Conservation (phyloP, 768 basidiomycete species). For the Mycena vitilis region DNA sequence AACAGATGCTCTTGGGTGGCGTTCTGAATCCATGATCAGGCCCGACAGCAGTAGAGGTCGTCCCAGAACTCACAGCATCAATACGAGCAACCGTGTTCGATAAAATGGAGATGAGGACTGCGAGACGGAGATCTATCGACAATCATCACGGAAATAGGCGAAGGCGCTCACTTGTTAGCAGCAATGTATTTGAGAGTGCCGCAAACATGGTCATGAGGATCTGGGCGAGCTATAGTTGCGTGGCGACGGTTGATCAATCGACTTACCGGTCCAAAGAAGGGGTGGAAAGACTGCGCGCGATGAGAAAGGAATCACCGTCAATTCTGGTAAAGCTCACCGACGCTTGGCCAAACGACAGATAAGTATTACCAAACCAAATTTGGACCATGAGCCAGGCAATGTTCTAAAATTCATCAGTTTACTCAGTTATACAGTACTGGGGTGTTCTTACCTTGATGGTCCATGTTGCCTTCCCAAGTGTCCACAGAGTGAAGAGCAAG, state of each 20-base stretch:
- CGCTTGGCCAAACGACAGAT: slow-evolving; percentile 47
- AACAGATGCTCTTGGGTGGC: slow-evolving; percentile 76
- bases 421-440: background rate
- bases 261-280: slow-evolving; percentile 72
- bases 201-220: slow-evolving; percentile 85
- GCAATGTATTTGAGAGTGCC: slow-evolving; percentile 80
- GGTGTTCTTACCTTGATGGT: slow-evolving; percentile 15
- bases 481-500: slow-evolving; percentile 65
- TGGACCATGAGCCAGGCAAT: slow-evolving; percentile 83
- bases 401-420: slow-evolving; percentile 34
- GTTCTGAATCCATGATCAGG: slow-evolving; percentile 51
- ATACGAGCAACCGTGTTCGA: slow-evolving; percentile 92
- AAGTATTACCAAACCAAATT: slow-evolving; percentile 88
- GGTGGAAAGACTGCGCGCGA: slow-evolving; percentile 68
- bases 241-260: background rate
- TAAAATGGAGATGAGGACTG: slow-evolving; percentile 87
- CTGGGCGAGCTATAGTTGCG: slow-evolving; percentile 27
- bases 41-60: background rate
- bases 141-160: background rate
- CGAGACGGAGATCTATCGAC: slow-evolving; percentile 12
- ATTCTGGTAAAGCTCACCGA: background rate
- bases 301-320: slow-evolving; percentile 51
- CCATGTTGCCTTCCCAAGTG: slow-evolving; percentile 48
- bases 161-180: slow-evolving; percentile 76
- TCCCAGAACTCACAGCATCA: slow-evolving; percentile 59